Conservation (phyloP, 108 stramenopile species). For the Licmophora abbreviata region DNA sequence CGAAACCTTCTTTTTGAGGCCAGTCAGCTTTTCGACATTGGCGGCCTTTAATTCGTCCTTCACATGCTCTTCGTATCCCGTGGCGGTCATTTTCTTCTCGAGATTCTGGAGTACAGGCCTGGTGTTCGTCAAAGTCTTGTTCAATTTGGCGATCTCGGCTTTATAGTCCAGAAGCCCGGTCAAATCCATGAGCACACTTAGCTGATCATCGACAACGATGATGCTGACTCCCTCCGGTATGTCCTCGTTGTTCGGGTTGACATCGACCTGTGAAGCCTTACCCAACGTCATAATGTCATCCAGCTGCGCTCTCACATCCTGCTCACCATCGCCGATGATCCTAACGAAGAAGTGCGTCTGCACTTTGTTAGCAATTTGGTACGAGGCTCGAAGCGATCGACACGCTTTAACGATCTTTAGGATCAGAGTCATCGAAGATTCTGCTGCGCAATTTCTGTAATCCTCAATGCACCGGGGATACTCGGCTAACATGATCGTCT, state of each 20-base stretch:
- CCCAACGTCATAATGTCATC: constrained; percentile 83
- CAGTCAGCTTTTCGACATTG: constrained; percentile 61
- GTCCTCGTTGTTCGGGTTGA: constrained; percentile 42
- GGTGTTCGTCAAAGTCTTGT: constrained; percentile 63
- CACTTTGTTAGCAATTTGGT: constrained; percentile 78
- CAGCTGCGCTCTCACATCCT: constrained; percentile 26
- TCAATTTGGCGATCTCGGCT: constrained; percentile 86
- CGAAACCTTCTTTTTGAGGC: constrained; percentile 61
- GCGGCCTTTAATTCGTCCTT: constrained; percentile 47
- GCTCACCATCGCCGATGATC: constrained; percentile 37
- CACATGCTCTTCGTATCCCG: constrained; percentile 72
- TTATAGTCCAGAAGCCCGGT: constrained; percentile 93
- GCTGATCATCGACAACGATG: constrained; percentile 68
- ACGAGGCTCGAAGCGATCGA: constrained; percentile 73
- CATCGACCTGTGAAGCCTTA: constrained; percentile 50
- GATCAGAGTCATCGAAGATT: constrained; percentile 68
- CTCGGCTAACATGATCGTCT: constrained; percentile 93
- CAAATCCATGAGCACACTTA: constrained; percentile 88
- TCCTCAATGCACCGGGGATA: constrained; percentile 69
- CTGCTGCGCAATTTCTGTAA: constrained; percentile 47
- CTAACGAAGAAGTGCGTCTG: constrained; percentile 83
- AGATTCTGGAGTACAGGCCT: constrained; percentile 42
- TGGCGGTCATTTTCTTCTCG: constrained; percentile 56
- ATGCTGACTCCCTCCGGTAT: constrained; percentile 75
- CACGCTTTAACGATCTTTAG: constrained; percentile 79